Base-by-base conservation (phyloP, 2,329 filamentous ascomycete species). In the Diaporthe longicolla region DNA sequence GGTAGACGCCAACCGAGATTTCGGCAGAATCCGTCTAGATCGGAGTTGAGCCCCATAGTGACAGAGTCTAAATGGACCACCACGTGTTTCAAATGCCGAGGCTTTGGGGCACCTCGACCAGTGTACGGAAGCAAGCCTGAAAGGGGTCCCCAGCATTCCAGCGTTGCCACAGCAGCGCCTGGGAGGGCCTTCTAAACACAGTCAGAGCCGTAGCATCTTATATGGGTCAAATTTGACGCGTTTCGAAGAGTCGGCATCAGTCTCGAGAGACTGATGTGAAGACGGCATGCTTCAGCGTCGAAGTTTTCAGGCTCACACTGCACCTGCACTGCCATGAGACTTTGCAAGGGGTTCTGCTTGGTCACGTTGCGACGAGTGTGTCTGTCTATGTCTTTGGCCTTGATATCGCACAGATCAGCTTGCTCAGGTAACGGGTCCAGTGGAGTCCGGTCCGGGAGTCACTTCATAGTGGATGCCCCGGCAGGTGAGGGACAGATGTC, bases 191-290 rank as follows among this genome's bases (percentile, higher is more conserved):
- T 3, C 57, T 21, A 59, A 17, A 21, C 0, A 11, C 2, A 4
- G 3, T 0, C 8, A 19, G 1, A 24, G 57, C 57, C 13, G 57
- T 26, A 37, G 32, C 9, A 17, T 26, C 57, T 13, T 0, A 59
- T 0, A 1, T 43, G 35, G 1, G n/a, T 40, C 35, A 59, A 17
- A 10, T 59, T 59, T 2, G 57, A 19, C 0, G 35, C 35, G 5
- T 0, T 3, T 0, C 1, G 3, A 35, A 59, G 35, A n/a, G 26
- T 0, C 10, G 35, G 57, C 2, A 43, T 5, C 21, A 26, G 0
- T 0, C 24, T 11, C 6, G 9, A 8, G 8, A 59, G 21, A 4
- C 1, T 26, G n/a, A 17, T 15, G 1, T 2, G 11, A 13, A 5
- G 3, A 43, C 13, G 10, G 40, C 17, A 13, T 43, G 40, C 40